Evolutionary conservation across 2,329 filamentous ascomycete species (phyloP), one percentile per base, ranked within the genome.

Genomic region (Byssothecium circinans): DNA sequence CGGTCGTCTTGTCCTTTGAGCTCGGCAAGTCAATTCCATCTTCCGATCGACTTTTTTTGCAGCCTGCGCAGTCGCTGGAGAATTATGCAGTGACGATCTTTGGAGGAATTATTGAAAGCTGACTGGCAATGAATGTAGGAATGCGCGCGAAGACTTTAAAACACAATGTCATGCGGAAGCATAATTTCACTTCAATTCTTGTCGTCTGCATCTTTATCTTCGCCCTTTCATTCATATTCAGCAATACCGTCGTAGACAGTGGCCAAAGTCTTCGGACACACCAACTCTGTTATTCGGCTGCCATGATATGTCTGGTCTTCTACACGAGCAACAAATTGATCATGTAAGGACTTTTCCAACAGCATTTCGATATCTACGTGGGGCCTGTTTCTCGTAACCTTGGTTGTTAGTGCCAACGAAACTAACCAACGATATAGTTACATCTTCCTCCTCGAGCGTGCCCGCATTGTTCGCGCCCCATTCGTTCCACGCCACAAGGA

Each of bases 401-500:
- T n/a, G n/a, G n/a, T n/a, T 10, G 4, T 25, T 25, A 10, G 10
- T 25, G 10, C n/a, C 23, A 25, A 25, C 11, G 27, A 20, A n/a
- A 10, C 43, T 49, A 2, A 51, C 41, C 18, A 8, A 7, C 18
- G 2, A 7, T 15, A 17, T 29, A 64, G 64, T 34, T 72, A 73
- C 43, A 53, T 72, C 11, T 73, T 72, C 50, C 59, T 73, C 7
- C 61, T 73, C 11, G 72, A 74, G 50, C 64, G 72, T 15, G 62
- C 64, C 11, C 68, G 72, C 32, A 57, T 65, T 8, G 61, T 72
- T 15, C 59, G 69, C 10, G 49, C 61, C 10, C 58, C 65, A 3
- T 60, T 64, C 47, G 47, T 60, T 23, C 44, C 57, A 1, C 64
- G 70, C 12, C 38, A 49, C 10, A 53, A 65, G 8, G 68, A 72